Base-by-base conservation (phyloP, 2,329 filamentous ascomycete genomes). In the Colletotrichum caudatum region DNA sequence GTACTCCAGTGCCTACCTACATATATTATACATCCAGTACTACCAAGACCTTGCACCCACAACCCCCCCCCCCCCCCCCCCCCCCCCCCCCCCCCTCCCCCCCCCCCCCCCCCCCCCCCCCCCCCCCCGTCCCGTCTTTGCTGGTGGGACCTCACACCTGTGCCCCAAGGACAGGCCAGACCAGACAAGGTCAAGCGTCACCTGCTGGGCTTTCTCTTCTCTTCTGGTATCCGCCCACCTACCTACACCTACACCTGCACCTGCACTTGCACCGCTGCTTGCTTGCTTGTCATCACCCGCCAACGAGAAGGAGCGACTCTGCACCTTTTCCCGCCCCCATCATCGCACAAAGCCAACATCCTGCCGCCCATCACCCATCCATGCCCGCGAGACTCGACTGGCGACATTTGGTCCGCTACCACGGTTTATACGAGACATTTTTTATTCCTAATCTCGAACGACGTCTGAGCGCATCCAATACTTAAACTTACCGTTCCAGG, bases 361-460 rank as follows among this genome's bases (percentile, higher is more conserved):
- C 71, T 71, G 58, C 69, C 69, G 60, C 18, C 26, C 65, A 62
- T 63, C 53, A 39, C 61, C 56, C 65, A 53, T 63, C 62, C 48
- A 72, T 64, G 54, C 72, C 65, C 51, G 69, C 69, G 46, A 63
- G 57, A 63, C 33, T 71, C 62, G 57, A 65, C 35, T 71, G 67
- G 68, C 63, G 62, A 73, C 74, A 69, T 75, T 71, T 77, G 58
- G 61, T 79, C 78, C 77, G 79, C 77, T 80, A 78, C 77, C 46
- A 74, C 78, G 73, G 69, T 76, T 82, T 78, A 80, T 81, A 83
- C 82, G 79, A 83, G 81, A 82, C 80, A 81, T 82, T 81, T 50
- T 50, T 81, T 81, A 80, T 81, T 82, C 78, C 75, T 71, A 72
- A 66, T 79, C 78, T 79, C 74, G 76, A 74, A 75, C 75, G 74